Conservation (phyloP, 2,329 filamentous ascomycete species). For the Laburnicola sp. region DNA sequence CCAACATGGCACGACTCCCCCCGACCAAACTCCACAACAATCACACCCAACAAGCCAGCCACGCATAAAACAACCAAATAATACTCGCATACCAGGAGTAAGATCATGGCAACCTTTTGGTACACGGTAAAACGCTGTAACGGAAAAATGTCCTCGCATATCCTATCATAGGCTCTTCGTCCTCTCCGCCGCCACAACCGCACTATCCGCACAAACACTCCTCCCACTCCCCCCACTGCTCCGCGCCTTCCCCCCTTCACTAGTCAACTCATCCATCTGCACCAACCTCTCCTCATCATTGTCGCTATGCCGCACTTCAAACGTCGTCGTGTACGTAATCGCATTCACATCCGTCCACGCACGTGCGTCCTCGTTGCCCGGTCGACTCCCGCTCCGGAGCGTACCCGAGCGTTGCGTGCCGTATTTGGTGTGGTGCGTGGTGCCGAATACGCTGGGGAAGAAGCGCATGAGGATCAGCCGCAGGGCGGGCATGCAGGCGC, state of each 20-base stretch:
- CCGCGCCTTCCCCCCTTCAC: constrained; percentile 11
- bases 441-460: constrained; percentile 44
- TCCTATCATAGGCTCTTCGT: background rate
- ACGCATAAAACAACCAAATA: no score
- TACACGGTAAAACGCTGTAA: no score
- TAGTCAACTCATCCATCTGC: constrained; percentile 21
- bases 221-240: constrained; percentile 19
- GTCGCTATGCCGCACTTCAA: constrained; percentile 23
- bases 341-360: constrained; percentile 2
- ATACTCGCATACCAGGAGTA: no score
- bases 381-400: background rate
- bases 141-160: no score
- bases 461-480: constrained; percentile 45
- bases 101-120: no score
- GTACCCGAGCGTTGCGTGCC: constrained; percentile 6
- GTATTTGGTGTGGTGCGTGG: constrained; percentile 28
- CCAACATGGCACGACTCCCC: no score
- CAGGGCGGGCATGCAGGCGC: constrained; percentile 50
- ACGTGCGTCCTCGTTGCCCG: background rate
- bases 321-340: constrained; percentile 24
- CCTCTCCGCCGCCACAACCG: background rate
- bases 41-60: no score
- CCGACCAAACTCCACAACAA: no score
- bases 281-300: constrained; percentile 24
- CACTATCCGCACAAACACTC: constrained; percentile 8